phyloP scores from a whole-genome alignment of 1,284 basidiomycete species.

The Stereum hirsutum region DNA sequence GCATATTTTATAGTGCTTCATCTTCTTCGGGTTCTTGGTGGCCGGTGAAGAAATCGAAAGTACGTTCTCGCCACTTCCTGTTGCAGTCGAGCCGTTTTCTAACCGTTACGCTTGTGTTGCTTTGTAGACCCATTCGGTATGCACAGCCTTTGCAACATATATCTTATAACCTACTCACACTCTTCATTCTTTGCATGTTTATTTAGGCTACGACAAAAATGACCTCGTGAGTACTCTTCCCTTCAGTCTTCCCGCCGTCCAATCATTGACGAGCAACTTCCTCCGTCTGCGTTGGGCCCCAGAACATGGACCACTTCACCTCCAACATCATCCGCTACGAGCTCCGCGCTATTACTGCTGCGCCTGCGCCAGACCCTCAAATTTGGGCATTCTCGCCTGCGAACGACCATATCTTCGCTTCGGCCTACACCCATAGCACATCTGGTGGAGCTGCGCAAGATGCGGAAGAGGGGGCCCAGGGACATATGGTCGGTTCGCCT shows the following conservation, averaged over 20 bases:
- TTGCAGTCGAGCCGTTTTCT: slow-evolving; percentile 6
- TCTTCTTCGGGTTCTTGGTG: slow-evolving; percentile 64
- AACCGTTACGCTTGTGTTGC: slow-evolving; percentile 4
- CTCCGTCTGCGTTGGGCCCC: background rate
- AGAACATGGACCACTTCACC: slow-evolving; percentile 62
- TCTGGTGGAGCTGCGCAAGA: too few species aligned
- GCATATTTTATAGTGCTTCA: slow-evolving; percentile 33
- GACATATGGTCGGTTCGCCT: too few species aligned
- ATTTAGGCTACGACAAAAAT: slow-evolving; percentile 54
- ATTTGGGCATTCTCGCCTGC: slow-evolving; percentile 49
- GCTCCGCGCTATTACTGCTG: slow-evolving; percentile 44
- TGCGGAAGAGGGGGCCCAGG: too few species aligned
- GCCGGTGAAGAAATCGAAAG: slow-evolving; percentile 68
- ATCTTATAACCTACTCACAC: slow-evolving; percentile 2
- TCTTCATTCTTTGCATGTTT: slow-evolving; percentile 10
- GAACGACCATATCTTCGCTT: slow-evolving; percentile 48
- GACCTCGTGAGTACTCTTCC: slow-evolving; percentile 37
- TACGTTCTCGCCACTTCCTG: slow-evolving; percentile 29
- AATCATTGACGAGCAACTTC: background rate
- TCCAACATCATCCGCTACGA: slow-evolving; percentile 57
- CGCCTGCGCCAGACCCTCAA: slow-evolving; percentile 44
- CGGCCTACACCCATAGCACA: too few species aligned
- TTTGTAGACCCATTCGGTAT: slow-evolving; percentile 43
- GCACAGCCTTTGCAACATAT: slow-evolving; percentile 8
- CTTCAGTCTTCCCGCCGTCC: too few species aligned